Percentiles rank a stretch among this genome's conserved stretches.
Evolutionary conservation across 2,329 filamentous ascomycete genomes (phyloP).

Genomic region (Phialophora expanda): DNA sequence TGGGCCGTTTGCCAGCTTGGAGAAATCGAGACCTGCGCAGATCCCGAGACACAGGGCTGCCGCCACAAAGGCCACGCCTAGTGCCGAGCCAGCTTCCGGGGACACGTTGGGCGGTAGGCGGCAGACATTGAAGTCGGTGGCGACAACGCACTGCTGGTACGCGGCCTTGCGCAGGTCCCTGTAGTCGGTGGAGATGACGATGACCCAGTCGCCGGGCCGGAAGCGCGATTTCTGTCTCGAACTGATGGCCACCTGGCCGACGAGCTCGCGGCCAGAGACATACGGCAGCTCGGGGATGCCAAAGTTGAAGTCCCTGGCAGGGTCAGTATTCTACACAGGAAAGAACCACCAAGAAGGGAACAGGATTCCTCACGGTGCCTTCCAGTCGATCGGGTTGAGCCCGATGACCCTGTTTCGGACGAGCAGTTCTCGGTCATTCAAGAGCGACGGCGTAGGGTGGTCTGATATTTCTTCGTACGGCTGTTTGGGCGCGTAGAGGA

Average conservation of each 20-base stretch:
- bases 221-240: slow-evolving; percentile 56
- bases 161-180: slow-evolving; percentile 73
- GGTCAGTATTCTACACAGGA: neutral
- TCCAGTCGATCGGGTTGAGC: slow-evolving; percentile 78
- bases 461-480: slow-evolving; percentile 24
- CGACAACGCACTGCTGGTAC: slow-evolving; percentile 72
- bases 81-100: slow-evolving; percentile 62
- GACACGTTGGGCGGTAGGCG: slow-evolving; percentile 62
- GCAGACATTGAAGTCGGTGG: slow-evolving; percentile 68
- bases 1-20: slow-evolving; percentile 57
- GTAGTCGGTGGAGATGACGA: slow-evolving; percentile 76
- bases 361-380: slow-evolving; percentile 45
- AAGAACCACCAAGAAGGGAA: neutral
- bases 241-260: slow-evolving; percentile 64
- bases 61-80: slow-evolving; percentile 75
- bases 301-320: slow-evolving; percentile 70
- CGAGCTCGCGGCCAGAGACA: slow-evolving; percentile 72
- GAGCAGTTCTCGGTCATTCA: slow-evolving; percentile 30
- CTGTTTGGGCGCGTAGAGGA: slow-evolving; percentile 28
- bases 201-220: slow-evolving; percentile 59
- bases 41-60: slow-evolving; percentile 70
- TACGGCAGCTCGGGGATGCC: slow-evolving; percentile 71
- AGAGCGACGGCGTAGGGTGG: slow-evolving; percentile 21
- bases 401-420: slow-evolving; percentile 56
- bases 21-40: slow-evolving; percentile 72